These are phyloP conservation scores for Tricholoma sp. DNA, from an alignment of 768 basidiomycete genomes.

Conservation along the genomic window DNA sequence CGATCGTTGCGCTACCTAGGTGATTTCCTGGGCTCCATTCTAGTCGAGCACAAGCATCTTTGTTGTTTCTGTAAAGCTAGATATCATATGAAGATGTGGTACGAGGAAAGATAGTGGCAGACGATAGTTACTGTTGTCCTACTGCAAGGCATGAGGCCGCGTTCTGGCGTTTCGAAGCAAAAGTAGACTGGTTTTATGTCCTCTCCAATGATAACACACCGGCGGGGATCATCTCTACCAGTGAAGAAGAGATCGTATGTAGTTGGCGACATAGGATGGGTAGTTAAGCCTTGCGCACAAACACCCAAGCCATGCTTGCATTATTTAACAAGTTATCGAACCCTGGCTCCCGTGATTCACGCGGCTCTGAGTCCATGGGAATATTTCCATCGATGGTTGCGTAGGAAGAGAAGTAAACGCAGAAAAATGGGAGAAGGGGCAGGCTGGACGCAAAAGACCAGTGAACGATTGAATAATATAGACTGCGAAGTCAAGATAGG, in stretches of 20 bases:
- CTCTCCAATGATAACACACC: constrained; percentile 64
- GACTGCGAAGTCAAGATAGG: constrained; percentile 9
- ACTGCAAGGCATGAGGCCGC: constrained; percentile 34
- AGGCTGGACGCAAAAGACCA: constrained; percentile 5
- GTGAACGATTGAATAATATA: not conserved
- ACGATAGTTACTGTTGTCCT: constrained; percentile 40
- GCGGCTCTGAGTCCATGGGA: constrained; percentile 45
- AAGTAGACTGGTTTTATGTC: constrained; percentile 55
- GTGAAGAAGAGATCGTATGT: constrained; percentile 65
- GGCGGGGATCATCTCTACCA: constrained; percentile 62
- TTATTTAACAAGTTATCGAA: constrained; percentile 40
- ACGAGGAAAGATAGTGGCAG: constrained; percentile 1
- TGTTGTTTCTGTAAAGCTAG: constrained; percentile 43
- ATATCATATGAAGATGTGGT: constrained; percentile 5
- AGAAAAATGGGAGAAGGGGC: not conserved
- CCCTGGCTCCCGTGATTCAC: constrained; percentile 46
- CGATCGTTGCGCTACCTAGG: constrained; percentile 52
- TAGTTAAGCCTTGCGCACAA: constrained; percentile 27
- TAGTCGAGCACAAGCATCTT: constrained; percentile 42
- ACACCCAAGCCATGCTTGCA: constrained; percentile 27
- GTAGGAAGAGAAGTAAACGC: constrained; percentile 34
- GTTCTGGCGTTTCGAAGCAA: constrained; percentile 58
- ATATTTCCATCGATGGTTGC: constrained; percentile 47
- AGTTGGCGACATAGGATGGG: constrained; percentile 34
- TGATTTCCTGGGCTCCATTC: constrained; percentile 51